A percentile compares a stretch with the other conserved stretches of the same genome.
Conservation (phyloP, 2,329 filamentous ascomycete genomes). For the Ceratocystis eucalypticola region DNA sequence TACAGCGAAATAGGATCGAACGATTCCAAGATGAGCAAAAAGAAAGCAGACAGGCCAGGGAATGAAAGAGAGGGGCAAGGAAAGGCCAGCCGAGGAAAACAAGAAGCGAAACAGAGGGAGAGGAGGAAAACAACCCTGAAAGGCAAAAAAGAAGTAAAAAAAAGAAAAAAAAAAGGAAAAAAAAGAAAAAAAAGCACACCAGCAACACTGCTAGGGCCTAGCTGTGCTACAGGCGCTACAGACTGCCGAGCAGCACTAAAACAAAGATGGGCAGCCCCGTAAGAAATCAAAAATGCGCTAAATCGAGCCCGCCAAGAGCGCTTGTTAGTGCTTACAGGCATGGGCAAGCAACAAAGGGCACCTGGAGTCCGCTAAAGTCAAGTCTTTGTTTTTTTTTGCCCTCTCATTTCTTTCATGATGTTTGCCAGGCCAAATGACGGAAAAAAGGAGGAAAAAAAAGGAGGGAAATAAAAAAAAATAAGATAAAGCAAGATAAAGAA, state of each 20-base stretch:
- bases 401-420: background rate
- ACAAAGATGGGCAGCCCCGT: background rate
- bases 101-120: background rate
- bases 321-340: background rate
- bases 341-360: background rate
- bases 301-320: background rate
- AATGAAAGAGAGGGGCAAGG: background rate
- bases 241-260: background rate
- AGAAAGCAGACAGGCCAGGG: background rate
- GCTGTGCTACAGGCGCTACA: background rate
- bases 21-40: constrained; percentile 5
- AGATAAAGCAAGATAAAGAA: too few species aligned
- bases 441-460: too few species aligned
- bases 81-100: background rate
- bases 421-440: too few species aligned
- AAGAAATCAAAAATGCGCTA: background rate
- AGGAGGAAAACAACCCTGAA: background rate
- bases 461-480: too few species aligned
- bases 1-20: constrained; percentile 8
- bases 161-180: too few species aligned
- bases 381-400: background rate
- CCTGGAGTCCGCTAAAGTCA: background rate
- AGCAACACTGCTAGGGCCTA: background rate
- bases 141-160: background rate
- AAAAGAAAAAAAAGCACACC: background rate